These are phyloP conservation scores for Lipomyces yamanashiensis DNA, from an alignment of 805 yeast species.

Conservation along the genomic window DNA sequence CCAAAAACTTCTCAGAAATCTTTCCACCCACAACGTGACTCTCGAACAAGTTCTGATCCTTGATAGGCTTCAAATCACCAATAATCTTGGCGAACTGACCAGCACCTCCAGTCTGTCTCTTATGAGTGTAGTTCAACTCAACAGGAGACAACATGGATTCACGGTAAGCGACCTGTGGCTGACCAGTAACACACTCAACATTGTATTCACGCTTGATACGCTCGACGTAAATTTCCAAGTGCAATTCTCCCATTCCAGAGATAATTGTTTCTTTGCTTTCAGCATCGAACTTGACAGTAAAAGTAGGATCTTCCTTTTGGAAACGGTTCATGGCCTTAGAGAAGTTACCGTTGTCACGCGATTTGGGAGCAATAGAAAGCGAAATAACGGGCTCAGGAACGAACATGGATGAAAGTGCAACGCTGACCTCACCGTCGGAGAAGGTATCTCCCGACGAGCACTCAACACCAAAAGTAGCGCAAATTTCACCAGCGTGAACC, in stretches of 20 bases:
- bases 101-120: constrained; percentile 99
- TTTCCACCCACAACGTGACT: constrained; percentile 95
- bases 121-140: constrained; percentile 90
- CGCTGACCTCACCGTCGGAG: constrained; percentile 77
- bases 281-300: constrained; percentile 84
- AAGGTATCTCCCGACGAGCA: constrained; percentile 99
- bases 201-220: constrained; percentile 97
- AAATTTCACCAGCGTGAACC: constrained; percentile 96
- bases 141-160: constrained; percentile 80
- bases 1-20: constrained; percentile 90
- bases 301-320: constrained; percentile 99
- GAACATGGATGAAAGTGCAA: constrained; percentile 96
- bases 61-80: constrained; percentile 69
- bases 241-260: constrained; percentile 98
- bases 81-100: constrained; percentile 97
- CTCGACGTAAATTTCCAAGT: constrained; percentile 95
- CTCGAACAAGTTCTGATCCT: constrained; percentile 67
- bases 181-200: constrained; percentile 93
- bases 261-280: constrained; percentile 94
- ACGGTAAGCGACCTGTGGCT: constrained; percentile 97
- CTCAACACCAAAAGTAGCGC: constrained; percentile 99
- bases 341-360: constrained; percentile 85
- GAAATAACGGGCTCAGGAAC: constrained; percentile 99
- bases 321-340: constrained; percentile 96
- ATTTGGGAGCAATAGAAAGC: constrained; percentile 82